Base-by-base conservation (phyloP, 2,329 filamentous ascomycete genomes). In the Cercospora nicotianae region DNA sequence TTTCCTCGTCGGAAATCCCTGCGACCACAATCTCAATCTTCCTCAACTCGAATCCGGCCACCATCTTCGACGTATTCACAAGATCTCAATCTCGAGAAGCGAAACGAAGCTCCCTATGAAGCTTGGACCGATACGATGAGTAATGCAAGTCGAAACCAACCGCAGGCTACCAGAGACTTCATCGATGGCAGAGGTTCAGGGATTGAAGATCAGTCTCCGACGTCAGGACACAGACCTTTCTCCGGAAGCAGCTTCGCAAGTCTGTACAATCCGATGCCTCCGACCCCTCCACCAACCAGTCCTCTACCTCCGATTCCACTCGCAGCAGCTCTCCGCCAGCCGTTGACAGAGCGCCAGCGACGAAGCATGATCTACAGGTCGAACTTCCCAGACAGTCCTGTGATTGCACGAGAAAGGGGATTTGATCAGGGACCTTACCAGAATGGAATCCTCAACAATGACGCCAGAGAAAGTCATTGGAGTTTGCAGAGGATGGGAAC, bases 401-500 rank as follows among this genome's bases (percentile, higher is more conserved):
- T 59, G 9, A 36, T 59, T 9, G 31, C 28, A 2, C 31, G 6
- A 8, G 55, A 59, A 33, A 20, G 5, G 8, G 55, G 16, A 9
- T 13, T 16, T 9, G 28, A 20, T 16, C 28, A 13, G 7, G 30
- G 30, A 33, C 55, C 30, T 31, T 59, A 59, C 5, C 28, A 33
- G 55, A 59, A 30, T 20, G 31, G 55, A 7, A 28, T 59, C 7
- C 3, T 20, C 28, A 36, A 23, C 12, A 59, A 59, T 9, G 31
- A 59, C n/a, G 55, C 28, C 31, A 59, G 7, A 23, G 55, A 59
- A n/a, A 59, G 55, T 36, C 55, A 59, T 31, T 59, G 55, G 55
- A 59, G 55, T 59, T n/a, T 59, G 31, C 55, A 59, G 30, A 36
- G 28, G n/a, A 59, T 59, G 55, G 55, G 55, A 6, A 59, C 26